These are phyloP conservation scores for Botryotinia convoluta DNA, from an alignment of 2,329 filamentous ascomycete genomes.

Conservation along the genomic window DNA sequence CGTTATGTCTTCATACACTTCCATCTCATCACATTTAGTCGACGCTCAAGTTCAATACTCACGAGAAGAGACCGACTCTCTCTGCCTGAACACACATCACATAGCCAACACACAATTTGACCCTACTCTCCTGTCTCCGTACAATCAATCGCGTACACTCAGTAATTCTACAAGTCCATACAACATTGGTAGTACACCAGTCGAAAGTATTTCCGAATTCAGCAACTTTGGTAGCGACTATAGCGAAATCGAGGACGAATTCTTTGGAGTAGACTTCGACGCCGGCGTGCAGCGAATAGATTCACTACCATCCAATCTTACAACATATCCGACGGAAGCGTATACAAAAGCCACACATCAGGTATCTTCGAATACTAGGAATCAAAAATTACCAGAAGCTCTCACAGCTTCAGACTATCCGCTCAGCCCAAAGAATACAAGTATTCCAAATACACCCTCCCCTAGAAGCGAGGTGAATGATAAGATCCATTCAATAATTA, in stretches of 20 bases:
- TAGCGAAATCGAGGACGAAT: slow-evolving; percentile 36
- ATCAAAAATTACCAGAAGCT: slow-evolving; percentile 24
- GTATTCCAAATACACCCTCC: slow-evolving; percentile 33
- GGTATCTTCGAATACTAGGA: slow-evolving; percentile 23
- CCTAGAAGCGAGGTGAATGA: slow-evolving; percentile 28
- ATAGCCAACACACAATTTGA: slow-evolving; percentile 28
- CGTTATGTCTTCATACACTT: slow-evolving; percentile 37
- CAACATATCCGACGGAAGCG: slow-evolving; percentile 24
- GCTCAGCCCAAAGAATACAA: slow-evolving; percentile 34
- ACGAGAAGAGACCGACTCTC: slow-evolving; percentile 29
- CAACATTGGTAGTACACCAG: slow-evolving; percentile 31
- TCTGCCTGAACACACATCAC: slow-evolving; percentile 30
- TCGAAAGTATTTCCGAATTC: slow-evolving; percentile 35
- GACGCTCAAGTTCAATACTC: slow-evolving; percentile 30
- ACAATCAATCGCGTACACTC: slow-evolving; percentile 31
- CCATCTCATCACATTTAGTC: slow-evolving; percentile 27
- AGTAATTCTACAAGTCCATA: slow-evolving; percentile 37
- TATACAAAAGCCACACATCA: slow-evolving; percentile 27
- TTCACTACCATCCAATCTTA: slow-evolving; percentile 23
- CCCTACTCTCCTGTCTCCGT: slow-evolving; percentile 33
- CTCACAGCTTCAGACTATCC: slow-evolving; percentile 31
- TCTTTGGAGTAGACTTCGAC: slow-evolving; percentile 39
- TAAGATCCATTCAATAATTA: slow-evolving; percentile 25
- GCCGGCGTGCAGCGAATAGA: slow-evolving; percentile 33
- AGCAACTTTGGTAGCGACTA: slow-evolving; percentile 37